Percentiles rank a stretch among this genome's conserved stretches.
Evolutionary conservation across 306 rosid species (phyloP).

Genomic region (Acacia melanoxylon): DNA sequence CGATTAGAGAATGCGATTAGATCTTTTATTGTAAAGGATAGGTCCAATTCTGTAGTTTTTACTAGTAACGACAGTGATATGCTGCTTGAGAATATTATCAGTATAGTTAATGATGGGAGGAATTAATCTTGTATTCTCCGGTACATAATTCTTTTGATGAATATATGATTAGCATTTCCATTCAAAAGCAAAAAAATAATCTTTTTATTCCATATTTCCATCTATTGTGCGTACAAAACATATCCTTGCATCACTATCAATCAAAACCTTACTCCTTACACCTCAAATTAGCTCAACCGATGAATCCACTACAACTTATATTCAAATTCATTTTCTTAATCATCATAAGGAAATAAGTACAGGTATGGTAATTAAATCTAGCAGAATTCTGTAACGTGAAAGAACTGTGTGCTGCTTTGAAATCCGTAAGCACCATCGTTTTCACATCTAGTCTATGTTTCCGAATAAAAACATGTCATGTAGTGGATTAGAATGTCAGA

Average conservation of each 20-base stretch:
- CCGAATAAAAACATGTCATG: not conserved
- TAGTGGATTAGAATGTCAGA: not conserved
- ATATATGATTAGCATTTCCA: no score
- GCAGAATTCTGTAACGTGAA: not conserved
- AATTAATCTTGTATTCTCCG: no score
- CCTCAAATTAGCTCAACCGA: not conserved
- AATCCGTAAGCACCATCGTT: not conserved
- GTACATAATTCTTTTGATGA: no score
- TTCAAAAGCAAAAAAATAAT: no score
- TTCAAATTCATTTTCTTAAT: not conserved
- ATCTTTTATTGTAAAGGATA: no score
- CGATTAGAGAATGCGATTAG: no score
- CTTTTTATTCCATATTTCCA: not conserved
- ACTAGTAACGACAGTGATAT: no score
- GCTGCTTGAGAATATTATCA: no score
- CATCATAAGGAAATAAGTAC: not conserved
- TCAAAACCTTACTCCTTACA: not conserved
- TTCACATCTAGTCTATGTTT: not conserved
- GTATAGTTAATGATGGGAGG: no score
- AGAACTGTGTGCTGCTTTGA: not conserved
- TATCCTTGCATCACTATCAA: not conserved
- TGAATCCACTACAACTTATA: not conserved
- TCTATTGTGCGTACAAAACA: not conserved
- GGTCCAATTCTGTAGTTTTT: no score
- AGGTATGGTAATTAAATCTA: not conserved